These are phyloP conservation scores for Ulvella scutata DNA, from an alignment of 139 green algal genomes.

Conservation along the genomic window DNA sequence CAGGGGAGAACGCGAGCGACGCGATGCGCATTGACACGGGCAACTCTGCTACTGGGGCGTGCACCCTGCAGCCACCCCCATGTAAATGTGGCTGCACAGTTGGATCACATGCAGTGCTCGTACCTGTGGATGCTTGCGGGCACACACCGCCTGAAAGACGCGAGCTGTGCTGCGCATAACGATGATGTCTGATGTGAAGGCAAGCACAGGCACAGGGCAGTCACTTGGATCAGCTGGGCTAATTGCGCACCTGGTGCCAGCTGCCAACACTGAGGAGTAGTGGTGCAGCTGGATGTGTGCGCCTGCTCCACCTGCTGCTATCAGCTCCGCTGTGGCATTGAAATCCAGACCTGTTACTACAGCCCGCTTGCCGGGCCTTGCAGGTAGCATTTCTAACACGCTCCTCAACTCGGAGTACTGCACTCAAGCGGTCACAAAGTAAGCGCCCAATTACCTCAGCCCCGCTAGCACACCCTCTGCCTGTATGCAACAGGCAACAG, in stretches of 20 bases:
- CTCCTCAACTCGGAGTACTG: background rate
- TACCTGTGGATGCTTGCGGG: background rate
- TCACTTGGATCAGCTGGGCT: background rate
- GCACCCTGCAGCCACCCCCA: constrained; percentile 8
- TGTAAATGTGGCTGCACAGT: too few species aligned
- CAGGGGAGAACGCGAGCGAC: constrained; percentile 58
- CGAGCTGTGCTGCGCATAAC: constrained; percentile 11
- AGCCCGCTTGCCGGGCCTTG: background rate
- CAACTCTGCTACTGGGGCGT: constrained; percentile 59
- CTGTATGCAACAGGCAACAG: background rate
- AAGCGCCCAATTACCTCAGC: background rate
- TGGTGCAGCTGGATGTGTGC: constrained; percentile 22
- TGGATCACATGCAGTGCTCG: too few species aligned
- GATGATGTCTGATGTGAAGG: constrained; percentile 14
- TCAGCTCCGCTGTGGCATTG: constrained; percentile 20
- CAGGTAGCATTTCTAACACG: background rate
- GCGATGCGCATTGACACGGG: constrained; percentile 54
- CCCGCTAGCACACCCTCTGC: background rate
- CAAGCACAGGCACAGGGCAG: background rate
- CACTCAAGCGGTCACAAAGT: background rate
- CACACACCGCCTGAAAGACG: background rate
- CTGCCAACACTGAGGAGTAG: background rate
- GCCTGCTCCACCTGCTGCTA: constrained; percentile 39
- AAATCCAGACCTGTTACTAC: constrained; percentile 22
- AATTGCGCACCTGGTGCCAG: background rate